Percentiles rank a stretch among this genome's conserved stretches.
These are phyloP conservation scores for Zanthoxylum bungeanum DNA, from an alignment of 345 rosid genomes.

Conservation along the genomic window DNA sequence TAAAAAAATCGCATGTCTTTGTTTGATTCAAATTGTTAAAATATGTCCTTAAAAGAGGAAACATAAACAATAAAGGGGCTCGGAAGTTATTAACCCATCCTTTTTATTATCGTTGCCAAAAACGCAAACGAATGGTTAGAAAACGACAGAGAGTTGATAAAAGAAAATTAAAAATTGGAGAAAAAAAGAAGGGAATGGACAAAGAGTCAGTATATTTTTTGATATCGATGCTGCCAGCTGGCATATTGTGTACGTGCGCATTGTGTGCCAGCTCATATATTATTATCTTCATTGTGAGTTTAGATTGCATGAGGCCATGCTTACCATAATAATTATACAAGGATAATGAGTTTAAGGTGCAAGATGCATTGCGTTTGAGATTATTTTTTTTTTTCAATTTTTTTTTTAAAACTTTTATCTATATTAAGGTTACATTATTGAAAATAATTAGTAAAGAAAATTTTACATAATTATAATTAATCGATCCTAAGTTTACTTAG, in stretches of 20 bases:
- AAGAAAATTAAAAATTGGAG: neutral
- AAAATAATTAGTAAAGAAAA: too few relatives aligned
- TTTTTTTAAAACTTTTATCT: too few relatives aligned
- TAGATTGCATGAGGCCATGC: neutral
- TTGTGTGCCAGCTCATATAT: conserved; percentile 35
- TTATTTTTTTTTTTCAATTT: too few relatives aligned
- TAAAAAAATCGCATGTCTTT: too few relatives aligned
- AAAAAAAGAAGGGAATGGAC: conserved; percentile 1
- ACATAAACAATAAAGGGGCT: neutral
- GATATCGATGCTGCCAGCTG: conserved; percentile 30
- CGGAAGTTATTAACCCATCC: neutral
- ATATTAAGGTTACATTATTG: too few relatives aligned
- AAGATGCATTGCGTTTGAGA: neutral
- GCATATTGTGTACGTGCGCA: conserved; percentile 21
- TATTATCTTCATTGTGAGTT: neutral
- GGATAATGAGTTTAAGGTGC: neutral
- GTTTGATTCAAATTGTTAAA: too few relatives aligned
- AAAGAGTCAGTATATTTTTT: neutral
- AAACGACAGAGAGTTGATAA: neutral
- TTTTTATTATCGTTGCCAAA: neutral
- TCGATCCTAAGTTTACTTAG: too few relatives aligned
- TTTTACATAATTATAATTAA: too few relatives aligned
- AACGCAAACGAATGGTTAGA: neutral
- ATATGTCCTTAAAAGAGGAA: neutral
- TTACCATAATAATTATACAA: too few relatives aligned